Conservation (phyloP, 2,329 filamentous ascomycete genomes). For the Ilyonectria mors-panacis region DNA sequence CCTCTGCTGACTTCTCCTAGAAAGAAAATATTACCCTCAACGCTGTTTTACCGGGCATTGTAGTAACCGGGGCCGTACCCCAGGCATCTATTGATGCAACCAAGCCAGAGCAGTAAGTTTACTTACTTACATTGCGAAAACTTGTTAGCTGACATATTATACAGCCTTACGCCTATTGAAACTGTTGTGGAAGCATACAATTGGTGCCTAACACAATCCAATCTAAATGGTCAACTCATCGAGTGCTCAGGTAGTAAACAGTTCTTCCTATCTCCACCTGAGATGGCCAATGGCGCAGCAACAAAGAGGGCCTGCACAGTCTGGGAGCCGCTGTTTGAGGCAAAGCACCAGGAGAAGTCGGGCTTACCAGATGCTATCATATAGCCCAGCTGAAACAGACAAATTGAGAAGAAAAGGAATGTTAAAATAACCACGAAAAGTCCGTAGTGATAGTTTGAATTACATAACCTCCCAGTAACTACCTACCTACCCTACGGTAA, state of each 20-base stretch:
- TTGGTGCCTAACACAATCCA: neutral
- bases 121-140: neutral
- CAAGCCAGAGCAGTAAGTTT: constrained; percentile 4
- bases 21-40: constrained; percentile 3
- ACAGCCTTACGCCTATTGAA: constrained; percentile 3
- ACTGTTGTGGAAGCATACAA: neutral
- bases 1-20: neutral
- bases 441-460: too few relatives aligned
- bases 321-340: constrained; percentile 2
- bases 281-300: constrained; percentile 4
- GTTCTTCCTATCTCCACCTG: neutral
- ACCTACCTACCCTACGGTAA: too few relatives aligned
- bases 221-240: neutral
- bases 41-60: neutral
- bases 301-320: constrained; percentile 6
- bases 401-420: too few relatives aligned
- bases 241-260: neutral
- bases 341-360: constrained; percentile 5
- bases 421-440: too few relatives aligned
- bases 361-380: constrained; percentile 6
- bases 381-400: neutral
- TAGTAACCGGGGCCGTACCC: constrained; percentile 2
- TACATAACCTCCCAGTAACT: too few relatives aligned
- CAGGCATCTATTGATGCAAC: constrained; percentile 1
- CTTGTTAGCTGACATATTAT: neutral